Conservation (phyloP, 2,329 filamentous ascomycete genomes). For the Basipetospora chlamydospora region DNA sequence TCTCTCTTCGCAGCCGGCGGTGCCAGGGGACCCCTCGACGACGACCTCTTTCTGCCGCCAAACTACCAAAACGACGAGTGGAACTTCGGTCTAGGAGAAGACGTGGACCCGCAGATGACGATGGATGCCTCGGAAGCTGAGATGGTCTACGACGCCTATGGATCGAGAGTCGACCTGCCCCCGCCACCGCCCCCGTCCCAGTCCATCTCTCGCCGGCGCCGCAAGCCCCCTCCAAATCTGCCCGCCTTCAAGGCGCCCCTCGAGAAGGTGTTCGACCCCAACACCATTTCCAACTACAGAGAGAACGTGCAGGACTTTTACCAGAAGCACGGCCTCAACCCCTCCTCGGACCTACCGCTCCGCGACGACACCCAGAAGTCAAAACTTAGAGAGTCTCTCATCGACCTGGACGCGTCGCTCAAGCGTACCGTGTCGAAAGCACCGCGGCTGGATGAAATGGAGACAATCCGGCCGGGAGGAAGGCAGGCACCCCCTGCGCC, state of each 20-base stretch:
- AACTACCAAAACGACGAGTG: constrained; percentile 42
- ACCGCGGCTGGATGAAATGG: constrained; percentile 24
- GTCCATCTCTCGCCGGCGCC: constrained; percentile 22
- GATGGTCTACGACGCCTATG: constrained; percentile 47
- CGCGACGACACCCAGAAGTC: constrained; percentile 32
- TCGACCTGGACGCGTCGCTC: constrained; percentile 48
- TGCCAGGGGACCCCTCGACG: constrained; percentile 27
- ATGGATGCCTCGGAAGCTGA: constrained; percentile 37
- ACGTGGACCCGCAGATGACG: constrained; percentile 44
- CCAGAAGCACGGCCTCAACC: constrained; percentile 19
- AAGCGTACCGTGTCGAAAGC: constrained; percentile 11
- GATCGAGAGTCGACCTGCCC: constrained; percentile 29
- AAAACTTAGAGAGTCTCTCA: constrained; percentile 44
- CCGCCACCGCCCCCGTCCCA: constrained; percentile 41
- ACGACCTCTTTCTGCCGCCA: constrained; percentile 26
- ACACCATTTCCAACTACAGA: constrained; percentile 49
- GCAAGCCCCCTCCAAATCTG: constrained; percentile 4
- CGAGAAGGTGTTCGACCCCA: constrained; percentile 51
- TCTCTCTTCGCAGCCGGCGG: constrained; percentile 49
- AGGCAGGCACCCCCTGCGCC: constrained; percentile 31
- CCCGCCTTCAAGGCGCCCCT: constrained; percentile 36
- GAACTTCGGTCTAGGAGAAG: constrained; percentile 54
- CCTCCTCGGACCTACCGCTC: constrained; percentile 41
- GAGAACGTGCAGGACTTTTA: constrained; percentile 50
- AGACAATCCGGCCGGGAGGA: constrained; percentile 44